phyloP scores from a whole-genome alignment of 2,329 filamentous ascomycete species.

The Tolypocladium tundrense region DNA sequence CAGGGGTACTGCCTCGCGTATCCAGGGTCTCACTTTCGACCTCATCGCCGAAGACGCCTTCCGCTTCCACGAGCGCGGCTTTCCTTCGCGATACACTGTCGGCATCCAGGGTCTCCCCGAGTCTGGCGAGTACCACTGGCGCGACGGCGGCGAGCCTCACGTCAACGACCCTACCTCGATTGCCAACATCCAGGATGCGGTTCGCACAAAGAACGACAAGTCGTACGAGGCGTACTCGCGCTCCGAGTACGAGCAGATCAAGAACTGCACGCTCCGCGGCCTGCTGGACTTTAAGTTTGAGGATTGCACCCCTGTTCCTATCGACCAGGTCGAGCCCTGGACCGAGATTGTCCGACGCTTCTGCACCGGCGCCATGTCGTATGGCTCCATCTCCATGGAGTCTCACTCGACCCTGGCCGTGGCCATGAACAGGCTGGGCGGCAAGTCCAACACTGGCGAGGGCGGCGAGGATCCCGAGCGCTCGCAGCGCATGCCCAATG shows the following conservation, averaged over 20 bases:
- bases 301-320: constrained; percentile 71
- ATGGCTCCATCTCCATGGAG: constrained; percentile 97
- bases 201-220: constrained; percentile 95
- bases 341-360: constrained; percentile 95
- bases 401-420: constrained; percentile 92
- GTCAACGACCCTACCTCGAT: constrained; percentile 92
- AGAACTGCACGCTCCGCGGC: constrained; percentile 88
- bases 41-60: constrained; percentile 90
- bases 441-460: constrained; percentile 96
- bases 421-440: constrained; percentile 92
- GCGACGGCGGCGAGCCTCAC: constrained; percentile 89
- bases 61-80: constrained; percentile 89
- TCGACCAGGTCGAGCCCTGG: constrained; percentile 97
- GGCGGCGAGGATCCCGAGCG: constrained; percentile 93
- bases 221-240: constrained; percentile 95
- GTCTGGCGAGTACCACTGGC: constrained; percentile 97
- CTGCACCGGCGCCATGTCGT: constrained; percentile 96
- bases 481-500: constrained; percentile 76
- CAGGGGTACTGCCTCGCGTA: constrained; percentile 85
- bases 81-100: constrained; percentile 68
- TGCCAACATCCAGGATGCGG: constrained; percentile 93
- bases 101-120: constrained; percentile 74
- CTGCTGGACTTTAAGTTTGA: constrained; percentile 96
- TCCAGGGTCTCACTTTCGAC: constrained; percentile 89
- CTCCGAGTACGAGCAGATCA: constrained; percentile 91